These are phyloP conservation scores for Fusarium brachygibbosum DNA, from an alignment of 2,329 filamentous ascomycete genomes.

Conservation along the genomic window DNA sequence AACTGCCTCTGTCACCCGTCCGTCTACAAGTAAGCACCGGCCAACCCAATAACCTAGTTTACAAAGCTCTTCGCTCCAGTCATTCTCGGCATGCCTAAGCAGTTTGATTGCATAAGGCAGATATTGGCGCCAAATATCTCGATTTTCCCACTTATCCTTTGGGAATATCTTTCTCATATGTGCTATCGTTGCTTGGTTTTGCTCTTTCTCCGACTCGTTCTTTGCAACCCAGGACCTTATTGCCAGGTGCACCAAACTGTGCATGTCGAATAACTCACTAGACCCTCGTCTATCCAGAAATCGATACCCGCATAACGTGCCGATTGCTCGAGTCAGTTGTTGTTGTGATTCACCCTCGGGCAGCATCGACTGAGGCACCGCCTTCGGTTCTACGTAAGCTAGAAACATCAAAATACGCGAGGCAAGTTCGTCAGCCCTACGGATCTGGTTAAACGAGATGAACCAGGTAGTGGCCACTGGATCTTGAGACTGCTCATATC, in stretches of 20 bases:
- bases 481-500: constrained; percentile 47
- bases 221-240: neutral
- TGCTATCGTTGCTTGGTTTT: neutral
- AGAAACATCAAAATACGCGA: constrained; percentile 51
- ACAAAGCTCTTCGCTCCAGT: neutral
- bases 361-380: constrained; percentile 55
- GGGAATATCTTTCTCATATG: neutral
- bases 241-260: neutral
- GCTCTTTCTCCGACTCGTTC: neutral
- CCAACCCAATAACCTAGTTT: neutral
- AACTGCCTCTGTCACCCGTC: neutral
- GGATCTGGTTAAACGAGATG: constrained; percentile 59
- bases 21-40: neutral
- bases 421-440: constrained; percentile 45
- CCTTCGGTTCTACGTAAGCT: constrained; percentile 57
- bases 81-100: neutral
- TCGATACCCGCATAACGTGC: constrained; percentile 29
- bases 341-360: constrained; percentile 42
- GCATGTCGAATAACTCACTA: neutral
- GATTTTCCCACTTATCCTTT: neutral
- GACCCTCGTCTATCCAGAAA: neutral
- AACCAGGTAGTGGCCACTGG: constrained; percentile 57
- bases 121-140: neutral
- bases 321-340: constrained; percentile 48
- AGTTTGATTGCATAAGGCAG: neutral